phyloP scores from a whole-genome alignment of 805 yeast species.

The Zygoascus flipseniorum region DNA sequence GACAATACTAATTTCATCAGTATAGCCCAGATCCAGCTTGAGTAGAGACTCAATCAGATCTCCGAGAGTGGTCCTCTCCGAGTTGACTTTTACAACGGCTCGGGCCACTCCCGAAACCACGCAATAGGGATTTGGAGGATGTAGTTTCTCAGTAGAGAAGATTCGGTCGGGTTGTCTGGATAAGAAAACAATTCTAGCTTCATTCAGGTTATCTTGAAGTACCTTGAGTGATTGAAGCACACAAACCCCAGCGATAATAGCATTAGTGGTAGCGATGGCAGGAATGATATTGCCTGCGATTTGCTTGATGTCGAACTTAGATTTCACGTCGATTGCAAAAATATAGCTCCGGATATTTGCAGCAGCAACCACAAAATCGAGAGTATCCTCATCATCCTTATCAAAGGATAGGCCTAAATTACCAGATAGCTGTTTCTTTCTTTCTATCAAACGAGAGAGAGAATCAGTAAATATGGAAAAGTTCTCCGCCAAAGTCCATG shows the following conservation, averaged over 20 bases:
- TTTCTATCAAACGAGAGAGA: slow-evolving; percentile 39
- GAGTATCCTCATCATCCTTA: slow-evolving; percentile 89
- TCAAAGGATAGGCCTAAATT: slow-evolving; percentile 50
- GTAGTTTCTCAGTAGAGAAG: slow-evolving; percentile 53
- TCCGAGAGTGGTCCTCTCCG: slow-evolving; percentile 32
- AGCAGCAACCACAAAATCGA: slow-evolving; percentile 79
- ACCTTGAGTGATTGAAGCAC: slow-evolving; percentile 59
- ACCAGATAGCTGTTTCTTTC: slow-evolving; percentile 35
- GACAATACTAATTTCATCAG: slow-evolving; percentile 47
- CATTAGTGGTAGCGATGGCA: slow-evolving; percentile 96
- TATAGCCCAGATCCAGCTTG: slow-evolving; percentile 43
- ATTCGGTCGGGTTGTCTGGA: slow-evolving; percentile 53
- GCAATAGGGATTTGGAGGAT: slow-evolving; percentile 62
- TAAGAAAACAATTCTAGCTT: slow-evolving; percentile 40
- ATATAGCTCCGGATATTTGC: slow-evolving; percentile 68
- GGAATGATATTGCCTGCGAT: slow-evolving; percentile 98
- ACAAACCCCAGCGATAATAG: slow-evolving; percentile 86
- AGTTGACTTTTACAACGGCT: slow-evolving; percentile 21
- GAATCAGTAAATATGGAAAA: slow-evolving; percentile 48
- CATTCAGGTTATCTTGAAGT: slow-evolving; percentile 17
- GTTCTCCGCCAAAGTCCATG: slow-evolving; percentile 60
- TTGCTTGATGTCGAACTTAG: slow-evolving; percentile 79
- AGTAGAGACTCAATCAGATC: slow-evolving; percentile 44
- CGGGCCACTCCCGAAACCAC: slow-evolving; percentile 38
- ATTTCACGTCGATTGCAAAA: slow-evolving; percentile 60